Evolutionary conservation across 2,329 filamentous ascomycete species (phyloP).

Genomic region (Drechslerella coelobrocha): DNA sequence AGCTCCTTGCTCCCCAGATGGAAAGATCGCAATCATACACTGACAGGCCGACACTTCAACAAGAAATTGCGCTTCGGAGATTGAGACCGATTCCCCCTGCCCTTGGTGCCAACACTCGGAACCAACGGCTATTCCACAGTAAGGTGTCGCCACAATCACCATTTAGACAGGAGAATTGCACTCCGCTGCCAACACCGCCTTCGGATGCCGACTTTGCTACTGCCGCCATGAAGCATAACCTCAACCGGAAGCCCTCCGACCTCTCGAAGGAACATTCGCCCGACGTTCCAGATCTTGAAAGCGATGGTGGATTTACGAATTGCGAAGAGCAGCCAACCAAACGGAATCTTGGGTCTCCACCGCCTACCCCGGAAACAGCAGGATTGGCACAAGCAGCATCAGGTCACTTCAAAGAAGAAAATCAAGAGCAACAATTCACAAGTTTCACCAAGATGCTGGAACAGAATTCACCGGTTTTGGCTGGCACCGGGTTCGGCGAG

Average conservation of each 20-base stretch:
- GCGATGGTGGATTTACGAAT: slow-evolving; percentile 40
- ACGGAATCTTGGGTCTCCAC: slow-evolving; percentile 42
- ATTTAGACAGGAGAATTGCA: slow-evolving; percentile 31
- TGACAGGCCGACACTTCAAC: slow-evolving; percentile 39
- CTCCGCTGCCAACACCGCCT: slow-evolving; percentile 45
- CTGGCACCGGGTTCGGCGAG: slow-evolving; percentile 19
- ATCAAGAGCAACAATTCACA: slow-evolving; percentile 37
- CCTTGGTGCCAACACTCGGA: slow-evolving; percentile 31
- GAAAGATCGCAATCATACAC: slow-evolving; percentile 47
- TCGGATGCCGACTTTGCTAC: slow-evolving; percentile 47
- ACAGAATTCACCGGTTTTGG: slow-evolving; percentile 40
- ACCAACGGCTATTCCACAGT: slow-evolving; percentile 31
- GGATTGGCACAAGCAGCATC: slow-evolving; percentile 25
- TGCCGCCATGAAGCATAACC: slow-evolving; percentile 36
- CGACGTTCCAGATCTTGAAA: slow-evolving; percentile 48
- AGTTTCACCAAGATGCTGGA: slow-evolving; percentile 48
- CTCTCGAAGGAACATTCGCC: slow-evolving; percentile 48
- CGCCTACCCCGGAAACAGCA: slow-evolving; percentile 44
- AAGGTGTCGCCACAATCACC: slow-evolving; percentile 41
- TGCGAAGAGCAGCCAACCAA: slow-evolving; percentile 27
- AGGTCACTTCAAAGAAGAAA: slow-evolving; percentile 32
- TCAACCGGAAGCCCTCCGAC: slow-evolving; percentile 46
- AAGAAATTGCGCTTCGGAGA: slow-evolving; percentile 44
- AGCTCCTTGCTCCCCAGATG: slow-evolving; percentile 25
- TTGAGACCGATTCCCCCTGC: slow-evolving; percentile 40